These are phyloP conservation scores for Echria macrotheca DNA, from an alignment of 495 filamentous ascomycete genomes.

Conservation along the genomic window DNA sequence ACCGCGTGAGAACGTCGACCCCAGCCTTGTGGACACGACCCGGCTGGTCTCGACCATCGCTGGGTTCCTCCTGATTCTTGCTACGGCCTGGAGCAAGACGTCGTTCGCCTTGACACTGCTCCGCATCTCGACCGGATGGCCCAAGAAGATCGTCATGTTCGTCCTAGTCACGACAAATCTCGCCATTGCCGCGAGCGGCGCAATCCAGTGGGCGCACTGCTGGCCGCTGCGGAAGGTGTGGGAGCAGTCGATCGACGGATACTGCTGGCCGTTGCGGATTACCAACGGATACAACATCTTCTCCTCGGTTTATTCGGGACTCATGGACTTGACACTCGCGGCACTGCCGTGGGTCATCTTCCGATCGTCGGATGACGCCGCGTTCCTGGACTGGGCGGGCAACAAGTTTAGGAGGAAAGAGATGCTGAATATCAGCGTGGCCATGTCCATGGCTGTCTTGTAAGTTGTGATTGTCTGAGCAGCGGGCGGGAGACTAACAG, in stretches of 20 bases:
- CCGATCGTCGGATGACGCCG: constrained; percentile 9
- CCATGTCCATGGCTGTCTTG: constrained; percentile 30
- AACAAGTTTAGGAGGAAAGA: constrained; percentile 19
- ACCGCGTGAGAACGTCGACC: constrained; percentile 16
- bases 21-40: constrained; percentile 6
- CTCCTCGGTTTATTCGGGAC: constrained; percentile 20
- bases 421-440: constrained; percentile 26
- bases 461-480: background rate
- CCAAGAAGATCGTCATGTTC: constrained; percentile 16
- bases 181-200: constrained; percentile 14
- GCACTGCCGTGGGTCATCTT: constrained; percentile 30
- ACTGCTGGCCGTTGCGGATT: background rate
- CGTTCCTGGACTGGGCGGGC: background rate
- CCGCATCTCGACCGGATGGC: constrained; percentile 16
- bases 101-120: constrained; percentile 27
- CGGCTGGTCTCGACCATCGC: constrained; percentile 13
- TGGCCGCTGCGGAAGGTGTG: constrained; percentile 24
- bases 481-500: background rate
- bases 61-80: constrained; percentile 19
- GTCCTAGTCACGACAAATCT: constrained; percentile 25
- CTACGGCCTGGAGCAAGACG: constrained; percentile 26
- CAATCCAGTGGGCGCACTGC: constrained; percentile 25
- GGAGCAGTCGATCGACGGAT: background rate
- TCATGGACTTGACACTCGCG: constrained; percentile 28
- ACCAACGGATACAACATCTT: constrained; percentile 16